These are phyloP conservation scores for Musa itinerans DNA, from an alignment of 176 grass and related monocot genomes.

Conservation along the genomic window DNA sequence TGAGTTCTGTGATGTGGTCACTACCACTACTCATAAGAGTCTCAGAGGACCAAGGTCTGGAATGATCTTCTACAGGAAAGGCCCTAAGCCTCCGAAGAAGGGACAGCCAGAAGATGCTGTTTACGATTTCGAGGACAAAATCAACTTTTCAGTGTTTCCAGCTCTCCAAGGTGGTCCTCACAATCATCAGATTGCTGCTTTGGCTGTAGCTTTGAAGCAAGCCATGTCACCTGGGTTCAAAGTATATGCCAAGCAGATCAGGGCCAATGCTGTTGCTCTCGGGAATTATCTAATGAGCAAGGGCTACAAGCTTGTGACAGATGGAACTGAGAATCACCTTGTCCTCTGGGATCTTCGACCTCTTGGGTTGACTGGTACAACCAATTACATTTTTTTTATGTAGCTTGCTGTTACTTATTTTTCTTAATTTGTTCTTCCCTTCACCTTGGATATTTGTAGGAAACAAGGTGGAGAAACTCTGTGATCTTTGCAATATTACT, in stretches of 20 bases:
- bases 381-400: not conserved
- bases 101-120: slow-evolving; percentile 74
- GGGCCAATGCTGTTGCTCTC: slow-evolving; percentile 72
- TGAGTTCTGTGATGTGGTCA: slow-evolving; percentile 81
- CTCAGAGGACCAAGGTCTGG: slow-evolving; percentile 80
- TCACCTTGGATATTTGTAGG: slow-evolving; percentile 23
- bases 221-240: slow-evolving; percentile 73
- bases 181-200: slow-evolving; percentile 91
- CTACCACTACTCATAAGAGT: slow-evolving; percentile 86
- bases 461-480: slow-evolving; percentile 93
- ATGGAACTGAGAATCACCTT: slow-evolving; percentile 93
- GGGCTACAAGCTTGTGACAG: slow-evolving; percentile 88
- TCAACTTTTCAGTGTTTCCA: slow-evolving; percentile 90
- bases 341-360: slow-evolving; percentile 96
- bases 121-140: slow-evolving; percentile 79
- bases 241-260: slow-evolving; percentile 82
- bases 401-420: slow-evolving; percentile 1
- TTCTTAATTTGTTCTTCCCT: not conserved
- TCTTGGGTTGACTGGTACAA: slow-evolving; percentile 87
- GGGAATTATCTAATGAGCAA: slow-evolving; percentile 92
- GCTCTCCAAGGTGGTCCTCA: slow-evolving; percentile 88
- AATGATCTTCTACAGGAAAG: slow-evolving; percentile 98
- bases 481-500: slow-evolving; percentile 84
- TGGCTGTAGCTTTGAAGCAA: slow-evolving; percentile 79
- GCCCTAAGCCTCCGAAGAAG: slow-evolving; percentile 86